These are phyloP conservation scores for Brassica balearica DNA, from an alignment of 441 rosid genomes.

Conservation along the genomic window DNA sequence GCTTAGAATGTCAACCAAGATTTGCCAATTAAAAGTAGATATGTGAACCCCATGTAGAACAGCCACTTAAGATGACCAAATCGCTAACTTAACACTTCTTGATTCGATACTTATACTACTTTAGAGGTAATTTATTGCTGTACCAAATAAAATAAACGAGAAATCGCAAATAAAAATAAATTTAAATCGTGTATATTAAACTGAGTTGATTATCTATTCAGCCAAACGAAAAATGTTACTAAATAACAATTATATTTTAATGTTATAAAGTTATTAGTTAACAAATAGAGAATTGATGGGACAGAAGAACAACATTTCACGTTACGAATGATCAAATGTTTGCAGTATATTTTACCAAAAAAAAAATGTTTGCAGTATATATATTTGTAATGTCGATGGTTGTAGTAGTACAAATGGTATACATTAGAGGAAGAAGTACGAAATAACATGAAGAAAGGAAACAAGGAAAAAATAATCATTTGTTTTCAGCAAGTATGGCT, in stretches of 20 bases:
- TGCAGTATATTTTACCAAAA: not conserved
- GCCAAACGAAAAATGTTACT: not conserved
- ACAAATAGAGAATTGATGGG: not conserved
- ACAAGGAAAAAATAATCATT: not conserved
- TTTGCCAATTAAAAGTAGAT: conserved; percentile 31
- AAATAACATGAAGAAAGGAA: not conserved
- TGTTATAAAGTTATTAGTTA: not conserved
- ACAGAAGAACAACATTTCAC: conserved; percentile 7
- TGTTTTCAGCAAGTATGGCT: too few species aligned
- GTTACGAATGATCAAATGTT: conserved; percentile 17
- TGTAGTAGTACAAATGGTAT: not conserved
- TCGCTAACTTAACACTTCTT: conserved; percentile 30
- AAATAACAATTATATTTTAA: not conserved
- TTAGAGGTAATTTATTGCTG: not conserved
- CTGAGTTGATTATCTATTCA: not conserved
- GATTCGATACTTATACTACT: conserved; percentile 8
- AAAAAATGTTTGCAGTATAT: conserved; percentile 4
- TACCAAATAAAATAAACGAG: not conserved
- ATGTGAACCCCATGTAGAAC: conserved; percentile 39
- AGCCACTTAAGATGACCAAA: conserved; percentile 34
- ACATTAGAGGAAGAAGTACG: not conserved
- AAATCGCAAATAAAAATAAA: not conserved
- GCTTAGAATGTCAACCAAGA: conserved; percentile 37
- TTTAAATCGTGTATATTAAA: not conserved
- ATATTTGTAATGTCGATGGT: not conserved